Percentiles rank a stretch among this genome's conserved stretches.
These are phyloP conservation scores for Diospyros kaki DNA, from an alignment of 148 eudicot genomes.

Conservation along the genomic window DNA sequence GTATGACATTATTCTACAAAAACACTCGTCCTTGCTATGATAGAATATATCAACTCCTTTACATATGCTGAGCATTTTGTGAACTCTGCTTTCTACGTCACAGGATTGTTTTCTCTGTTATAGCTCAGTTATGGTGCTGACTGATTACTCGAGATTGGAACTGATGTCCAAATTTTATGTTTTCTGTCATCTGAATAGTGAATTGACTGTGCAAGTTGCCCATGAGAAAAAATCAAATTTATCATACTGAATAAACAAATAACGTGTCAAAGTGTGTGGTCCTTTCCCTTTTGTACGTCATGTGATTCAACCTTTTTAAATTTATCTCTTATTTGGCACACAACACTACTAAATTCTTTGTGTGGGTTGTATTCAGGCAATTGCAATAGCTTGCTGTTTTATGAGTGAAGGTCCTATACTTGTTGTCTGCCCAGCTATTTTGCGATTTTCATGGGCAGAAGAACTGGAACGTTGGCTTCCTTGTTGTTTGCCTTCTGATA, in stretches of 20 bases:
- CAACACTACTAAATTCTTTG: neutral
- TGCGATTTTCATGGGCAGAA: slow-evolving; percentile 95
- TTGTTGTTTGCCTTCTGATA: slow-evolving; percentile 77
- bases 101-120: neutral
- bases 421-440: slow-evolving; percentile 97
- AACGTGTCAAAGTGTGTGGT: neutral
- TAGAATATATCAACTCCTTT: neutral
- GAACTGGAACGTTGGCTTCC: slow-evolving; percentile 98
- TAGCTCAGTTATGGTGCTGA: neutral
- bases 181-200: neutral
- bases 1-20: neutral
- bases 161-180: neutral
- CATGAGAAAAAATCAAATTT: neutral
- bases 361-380: slow-evolving; percentile 56
- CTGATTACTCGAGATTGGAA: neutral
- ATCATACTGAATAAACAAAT: neutral
- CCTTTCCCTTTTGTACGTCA: neutral
- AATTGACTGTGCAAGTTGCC: neutral
- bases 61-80: neutral
- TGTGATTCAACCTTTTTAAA: neutral
- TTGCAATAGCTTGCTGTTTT: slow-evolving; percentile 86
- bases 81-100: neutral
- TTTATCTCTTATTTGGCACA: neutral
- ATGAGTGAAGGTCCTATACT: slow-evolving; percentile 71
- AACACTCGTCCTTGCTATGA: neutral